Evolutionary conservation across 139 green algal genomes (phyloP).

Genomic region (Eudorina sp.): DNA sequence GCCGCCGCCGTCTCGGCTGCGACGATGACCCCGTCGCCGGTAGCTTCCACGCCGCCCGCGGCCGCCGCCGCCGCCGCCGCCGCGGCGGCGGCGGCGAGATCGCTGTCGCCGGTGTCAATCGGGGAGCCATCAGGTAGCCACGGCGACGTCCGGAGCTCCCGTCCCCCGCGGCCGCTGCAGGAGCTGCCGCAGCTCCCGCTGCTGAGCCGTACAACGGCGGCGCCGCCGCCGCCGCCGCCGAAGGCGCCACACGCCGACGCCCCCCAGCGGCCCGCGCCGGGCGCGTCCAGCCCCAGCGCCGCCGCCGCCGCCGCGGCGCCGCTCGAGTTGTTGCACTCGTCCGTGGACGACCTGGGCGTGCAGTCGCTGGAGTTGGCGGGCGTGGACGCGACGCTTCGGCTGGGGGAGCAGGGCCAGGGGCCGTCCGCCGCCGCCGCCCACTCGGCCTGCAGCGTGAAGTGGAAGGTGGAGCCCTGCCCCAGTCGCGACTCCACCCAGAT

Average conservation of each 20-base stretch:
- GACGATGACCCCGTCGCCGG: not conserved
- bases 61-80: no score
- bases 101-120: not conserved
- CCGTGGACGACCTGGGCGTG: constrained; percentile 29
- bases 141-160: constrained; percentile 38
- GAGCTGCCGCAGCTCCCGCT: not conserved
- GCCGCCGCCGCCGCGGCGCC: not conserved
- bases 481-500: constrained; percentile 77
- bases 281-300: not conserved
- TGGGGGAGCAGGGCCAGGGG: not conserved
- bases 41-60: no score
- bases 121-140: constrained; percentile 24
- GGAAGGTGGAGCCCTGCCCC: constrained; percentile 71
- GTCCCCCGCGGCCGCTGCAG: not conserved
- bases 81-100: not conserved
- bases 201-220: not conserved
- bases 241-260: no score
- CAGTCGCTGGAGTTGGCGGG: constrained; percentile 3
- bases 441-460: constrained; percentile 55
- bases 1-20: not conserved
- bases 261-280: not conserved
- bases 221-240: not conserved
- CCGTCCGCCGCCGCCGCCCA: not conserved
- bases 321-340: not conserved
- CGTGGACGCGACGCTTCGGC: not conserved